Base-by-base conservation (phyloP, 1,139 yeast species). In the Magnusiomyces ingens region DNA sequence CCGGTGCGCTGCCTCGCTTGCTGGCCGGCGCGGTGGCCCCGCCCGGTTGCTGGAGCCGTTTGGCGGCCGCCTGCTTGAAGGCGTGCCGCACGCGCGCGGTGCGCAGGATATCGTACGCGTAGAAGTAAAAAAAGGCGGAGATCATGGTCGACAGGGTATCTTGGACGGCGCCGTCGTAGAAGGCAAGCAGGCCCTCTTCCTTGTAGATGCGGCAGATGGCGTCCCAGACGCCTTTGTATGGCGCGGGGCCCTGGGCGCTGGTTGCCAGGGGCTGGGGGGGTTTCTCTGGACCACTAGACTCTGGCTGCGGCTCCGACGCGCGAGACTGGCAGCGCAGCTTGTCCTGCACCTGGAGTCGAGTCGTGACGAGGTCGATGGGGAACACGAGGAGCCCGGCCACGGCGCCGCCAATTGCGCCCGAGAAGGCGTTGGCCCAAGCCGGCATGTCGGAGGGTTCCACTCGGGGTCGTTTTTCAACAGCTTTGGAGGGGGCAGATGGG, bases 51-150 rank as follows among this genome's bases (percentile, higher is more conserved):
- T 5, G 32, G 8, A 26, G 32, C 32, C 32, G 32, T 26, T 26
- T 26, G 32, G 32, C 32, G 49, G 88, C 84, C 78, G 88, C 84
- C 78, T 88, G 84, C 67, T 83, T 86, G 64, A 86, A 95, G 63
- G 57, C 93, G 88, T 67, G 85, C 80, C 71, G 84, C 81, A 60
- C 89, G 80, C 60, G 94, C 88, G 76, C 91, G 77, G 75, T 86
- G 83, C 66, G 94, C 90, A 53, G 90, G 81, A 85, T 68, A 82
- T 78, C 68, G 84, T 87, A 59, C 88, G 96, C 55, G 91, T 93
- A 57, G 83, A 75, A 64, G 85, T 89, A 67, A 48, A 68, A 61
- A 52, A 68, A 68, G 22, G 71, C 67, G 45, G 68, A 68, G 26
- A 64, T 55, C 57, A 64, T 58, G 19, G 69, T 65, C 8, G 71